These are phyloP conservation scores for Fusarium sp. DNA, from an alignment of 2,329 filamentous ascomycete species.

Conservation along the genomic window DNA sequence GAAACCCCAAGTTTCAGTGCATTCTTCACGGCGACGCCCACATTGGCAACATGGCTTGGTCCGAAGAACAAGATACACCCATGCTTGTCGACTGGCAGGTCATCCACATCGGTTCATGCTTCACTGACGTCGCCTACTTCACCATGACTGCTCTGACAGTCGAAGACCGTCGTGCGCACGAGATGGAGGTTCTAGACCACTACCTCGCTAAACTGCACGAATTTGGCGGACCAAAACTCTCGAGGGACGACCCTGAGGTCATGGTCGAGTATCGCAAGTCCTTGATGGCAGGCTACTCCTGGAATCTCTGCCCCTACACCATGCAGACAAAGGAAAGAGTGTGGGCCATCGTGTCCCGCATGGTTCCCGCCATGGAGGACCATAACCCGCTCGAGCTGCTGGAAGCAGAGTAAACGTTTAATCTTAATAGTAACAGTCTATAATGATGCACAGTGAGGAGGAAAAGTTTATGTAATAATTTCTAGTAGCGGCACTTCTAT, in stretches of 20 bases:
- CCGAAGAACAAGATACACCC: background rate
- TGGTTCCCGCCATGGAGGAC: slow-evolving; percentile 22
- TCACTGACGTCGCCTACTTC: slow-evolving; percentile 9
- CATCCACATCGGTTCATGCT: background rate
- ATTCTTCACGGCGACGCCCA: slow-evolving; percentile 7
- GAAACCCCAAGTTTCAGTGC: slow-evolving; percentile 6
- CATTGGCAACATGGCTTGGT: slow-evolving; percentile 4
- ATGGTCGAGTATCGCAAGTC: slow-evolving; percentile 8
- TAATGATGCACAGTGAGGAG: background rate
- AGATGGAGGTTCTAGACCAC: slow-evolving; percentile 14
- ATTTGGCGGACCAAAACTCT: slow-evolving; percentile 1
- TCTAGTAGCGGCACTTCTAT: background rate
- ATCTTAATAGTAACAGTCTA: background rate
- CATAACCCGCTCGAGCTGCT: slow-evolving; percentile 6
- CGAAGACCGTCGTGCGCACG: slow-evolving; percentile 8
- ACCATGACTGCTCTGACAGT: slow-evolving; percentile 1
- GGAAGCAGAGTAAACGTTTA: background rate
- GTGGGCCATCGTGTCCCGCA: slow-evolving; percentile 4
- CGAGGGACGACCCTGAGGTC: background rate
- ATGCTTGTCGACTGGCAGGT: slow-evolving; percentile 12
- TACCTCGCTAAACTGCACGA: slow-evolving; percentile 12
- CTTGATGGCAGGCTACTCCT: background rate
- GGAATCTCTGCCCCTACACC: slow-evolving; percentile 1
- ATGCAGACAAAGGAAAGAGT: slow-evolving; percentile 19
- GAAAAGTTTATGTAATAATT: background rate